A percentile compares a stretch with the other conserved stretches of the same genome.
Evolutionary conservation across 140 eudicot species (phyloP).

Genomic region (Stevia rebaudiana): DNA sequence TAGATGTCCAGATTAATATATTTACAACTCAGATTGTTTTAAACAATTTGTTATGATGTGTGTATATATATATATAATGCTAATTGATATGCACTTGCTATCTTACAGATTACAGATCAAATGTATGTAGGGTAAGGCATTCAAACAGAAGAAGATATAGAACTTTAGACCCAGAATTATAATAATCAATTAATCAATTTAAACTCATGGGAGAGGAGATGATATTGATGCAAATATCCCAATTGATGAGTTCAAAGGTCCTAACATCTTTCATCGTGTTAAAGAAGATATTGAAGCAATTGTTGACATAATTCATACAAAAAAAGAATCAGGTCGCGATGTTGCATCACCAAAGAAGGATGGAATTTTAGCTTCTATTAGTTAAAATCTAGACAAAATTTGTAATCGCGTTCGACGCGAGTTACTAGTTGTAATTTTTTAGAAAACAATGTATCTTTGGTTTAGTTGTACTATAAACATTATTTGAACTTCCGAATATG

Average conservation of each 20-base stretch:
- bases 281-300: slow-evolving; percentile 91
- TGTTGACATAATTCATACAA: slow-evolving; percentile 52
- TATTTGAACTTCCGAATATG: too few relatives aligned
- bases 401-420: slow-evolving; percentile 30
- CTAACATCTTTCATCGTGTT: slow-evolving; percentile 71
- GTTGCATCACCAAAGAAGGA: slow-evolving; percentile 41
- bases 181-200: too few relatives aligned
- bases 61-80: not conserved
- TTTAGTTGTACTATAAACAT: not conserved
- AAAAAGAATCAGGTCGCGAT: slow-evolving; percentile 38
- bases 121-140: slow-evolving; percentile 95
- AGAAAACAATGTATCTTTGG: not conserved
- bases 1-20: slow-evolving; percentile 21
- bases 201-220: slow-evolving; percentile 81
- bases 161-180: too few relatives aligned
- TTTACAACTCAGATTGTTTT: not conserved
- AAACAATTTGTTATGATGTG: not conserved
- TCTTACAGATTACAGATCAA: slow-evolving; percentile 81
- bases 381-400: slow-evolving; percentile 23
- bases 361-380: slow-evolving; percentile 43
- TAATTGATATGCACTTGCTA: slow-evolving; percentile 13
- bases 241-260: slow-evolving; percentile 66
- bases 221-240: slow-evolving; percentile 75
- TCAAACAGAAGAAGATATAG: slow-evolving; percentile 70
- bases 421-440: slow-evolving; percentile 13